These are phyloP conservation scores for Dictyophora rubrovolvata DNA, from an alignment of 768 basidiomycete genomes.

Conservation along the genomic window DNA sequence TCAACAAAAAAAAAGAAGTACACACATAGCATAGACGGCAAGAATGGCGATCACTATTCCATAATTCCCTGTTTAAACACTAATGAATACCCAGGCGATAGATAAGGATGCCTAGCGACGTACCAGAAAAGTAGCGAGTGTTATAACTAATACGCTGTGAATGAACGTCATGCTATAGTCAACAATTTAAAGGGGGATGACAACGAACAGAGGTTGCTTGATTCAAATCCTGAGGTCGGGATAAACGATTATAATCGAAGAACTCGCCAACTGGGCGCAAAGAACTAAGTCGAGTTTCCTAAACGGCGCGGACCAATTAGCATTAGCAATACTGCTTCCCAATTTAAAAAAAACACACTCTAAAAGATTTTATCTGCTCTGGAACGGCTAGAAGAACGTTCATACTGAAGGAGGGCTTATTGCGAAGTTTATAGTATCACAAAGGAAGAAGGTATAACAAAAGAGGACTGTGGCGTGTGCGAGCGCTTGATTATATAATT, in stretches of 20 bases:
- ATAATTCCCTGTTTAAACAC: slow-evolving; percentile 63
- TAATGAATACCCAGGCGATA: slow-evolving; percentile 7
- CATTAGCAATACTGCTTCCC: neutral
- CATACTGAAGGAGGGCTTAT: slow-evolving; percentile 32
- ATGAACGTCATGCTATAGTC: neutral
- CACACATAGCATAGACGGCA: slow-evolving; percentile 81
- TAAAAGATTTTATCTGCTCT: slow-evolving; percentile 59
- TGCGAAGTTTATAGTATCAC: slow-evolving; percentile 1
- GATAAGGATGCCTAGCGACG: too few species aligned
- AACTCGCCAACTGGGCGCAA: slow-evolving; percentile 68
- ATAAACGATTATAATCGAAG: slow-evolving; percentile 75
- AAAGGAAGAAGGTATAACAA: neutral
- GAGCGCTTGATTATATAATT: neutral
- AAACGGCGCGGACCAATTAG: neutral
- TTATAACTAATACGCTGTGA: slow-evolving; percentile 85
- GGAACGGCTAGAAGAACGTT: slow-evolving; percentile 54
- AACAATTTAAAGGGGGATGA: neutral
- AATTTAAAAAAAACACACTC: slow-evolving; percentile 38
- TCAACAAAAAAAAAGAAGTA: slow-evolving; percentile 13
- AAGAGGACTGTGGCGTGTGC: neutral
- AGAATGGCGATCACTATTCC: slow-evolving; percentile 63
- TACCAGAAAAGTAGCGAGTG: slow-evolving; percentile 80
- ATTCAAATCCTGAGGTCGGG: slow-evolving; percentile 75
- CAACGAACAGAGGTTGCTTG: slow-evolving; percentile 55
- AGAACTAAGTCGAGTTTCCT: slow-evolving; percentile 75